A percentile compares a stretch with the other conserved stretches of the same genome.
These are phyloP conservation scores for Penicillium sp. DNA, from an alignment of 2,329 filamentous ascomycete species.

Conservation along the genomic window DNA sequence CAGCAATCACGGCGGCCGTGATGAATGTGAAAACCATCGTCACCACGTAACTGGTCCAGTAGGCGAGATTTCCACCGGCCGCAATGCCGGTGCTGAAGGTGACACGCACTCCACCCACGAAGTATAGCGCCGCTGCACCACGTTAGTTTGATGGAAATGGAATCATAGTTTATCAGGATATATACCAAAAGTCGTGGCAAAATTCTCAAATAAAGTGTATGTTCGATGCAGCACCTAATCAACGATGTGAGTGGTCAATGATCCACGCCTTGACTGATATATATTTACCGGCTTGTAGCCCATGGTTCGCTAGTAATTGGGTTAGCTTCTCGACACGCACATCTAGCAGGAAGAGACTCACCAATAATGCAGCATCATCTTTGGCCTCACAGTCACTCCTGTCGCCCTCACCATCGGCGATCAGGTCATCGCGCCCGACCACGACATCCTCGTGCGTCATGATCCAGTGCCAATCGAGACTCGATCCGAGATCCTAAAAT, in stretches of 20 bases:
- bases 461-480: too few relatives aligned
- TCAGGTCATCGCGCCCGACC: slow-evolving; percentile 20
- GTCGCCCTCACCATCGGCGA: slow-evolving; percentile 23
- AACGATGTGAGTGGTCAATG: not conserved
- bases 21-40: slow-evolving; percentile 58
- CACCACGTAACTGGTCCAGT: slow-evolving; percentile 58
- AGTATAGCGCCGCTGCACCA: slow-evolving; percentile 53
- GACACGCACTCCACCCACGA: slow-evolving; percentile 55
- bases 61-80: slow-evolving; percentile 55
- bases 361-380: slow-evolving; percentile 37
- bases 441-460: slow-evolving; percentile 19
- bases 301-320: slow-evolving; percentile 41
- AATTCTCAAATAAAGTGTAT: slow-evolving; percentile 54
- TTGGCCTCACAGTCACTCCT: slow-evolving; percentile 24
- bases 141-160: slow-evolving; percentile 4
- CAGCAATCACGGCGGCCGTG: slow-evolving; percentile 55
- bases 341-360: slow-evolving; percentile 15
- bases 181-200: slow-evolving; percentile 54
- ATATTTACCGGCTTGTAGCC: slow-evolving; percentile 51
- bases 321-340: slow-evolving; percentile 4
- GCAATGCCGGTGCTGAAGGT: slow-evolving; percentile 59
- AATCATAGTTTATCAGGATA: not conserved
- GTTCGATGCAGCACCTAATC: slow-evolving; percentile 52
- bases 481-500: not conserved
- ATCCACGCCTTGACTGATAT: not conserved